Evolutionary conservation across 2,329 filamentous ascomycete species (phyloP).

Genomic region (Sporothrix euskadiensis): DNA sequence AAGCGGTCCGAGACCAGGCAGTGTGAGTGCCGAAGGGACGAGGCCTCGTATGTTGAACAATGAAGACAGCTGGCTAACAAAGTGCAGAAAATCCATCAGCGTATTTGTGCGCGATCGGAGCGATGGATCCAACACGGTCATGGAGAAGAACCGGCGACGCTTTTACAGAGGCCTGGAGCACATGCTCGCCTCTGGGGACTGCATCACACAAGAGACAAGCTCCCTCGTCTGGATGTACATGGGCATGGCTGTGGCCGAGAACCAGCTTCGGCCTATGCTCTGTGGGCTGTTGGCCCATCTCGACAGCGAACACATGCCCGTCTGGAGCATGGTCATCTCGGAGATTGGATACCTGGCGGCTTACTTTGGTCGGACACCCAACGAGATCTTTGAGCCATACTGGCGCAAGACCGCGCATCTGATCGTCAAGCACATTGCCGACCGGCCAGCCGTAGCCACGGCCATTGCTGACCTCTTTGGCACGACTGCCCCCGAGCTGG

Average conservation of each 20-base stretch:
- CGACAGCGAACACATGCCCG: constrained; percentile 26
- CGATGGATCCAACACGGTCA: not conserved
- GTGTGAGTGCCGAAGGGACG: constrained; percentile 16
- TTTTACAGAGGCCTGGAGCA: constrained; percentile 27
- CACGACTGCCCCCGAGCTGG: constrained; percentile 71
- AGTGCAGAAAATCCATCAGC: constrained; percentile 26
- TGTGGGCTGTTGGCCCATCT: constrained; percentile 29
- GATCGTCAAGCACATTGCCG: constrained; percentile 77
- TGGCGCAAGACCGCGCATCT: constrained; percentile 84
- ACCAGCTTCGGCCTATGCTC: constrained; percentile 31
- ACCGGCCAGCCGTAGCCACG: constrained; percentile 77
- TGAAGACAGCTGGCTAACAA: not conserved
- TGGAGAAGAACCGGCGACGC: constrained; percentile 27
- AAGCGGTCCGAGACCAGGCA: constrained; percentile 31
- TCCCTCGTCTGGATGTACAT: constrained; percentile 30
- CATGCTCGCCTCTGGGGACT: constrained; percentile 26
- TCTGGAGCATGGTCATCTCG: constrained; percentile 28
- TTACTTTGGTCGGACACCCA: constrained; percentile 60
- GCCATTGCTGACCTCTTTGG: constrained; percentile 79
- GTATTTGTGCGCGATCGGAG: constrained; percentile 23
- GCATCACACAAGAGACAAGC: constrained; percentile 30
- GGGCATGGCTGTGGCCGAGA: constrained; percentile 30
- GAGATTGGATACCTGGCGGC: constrained; percentile 69
- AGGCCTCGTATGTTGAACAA: not conserved
- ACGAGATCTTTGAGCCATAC: constrained; percentile 77